Evolutionary conservation across 164 flowering plant genomes (phyloP).

Genomic region (Chimonanthus praecox): DNA sequence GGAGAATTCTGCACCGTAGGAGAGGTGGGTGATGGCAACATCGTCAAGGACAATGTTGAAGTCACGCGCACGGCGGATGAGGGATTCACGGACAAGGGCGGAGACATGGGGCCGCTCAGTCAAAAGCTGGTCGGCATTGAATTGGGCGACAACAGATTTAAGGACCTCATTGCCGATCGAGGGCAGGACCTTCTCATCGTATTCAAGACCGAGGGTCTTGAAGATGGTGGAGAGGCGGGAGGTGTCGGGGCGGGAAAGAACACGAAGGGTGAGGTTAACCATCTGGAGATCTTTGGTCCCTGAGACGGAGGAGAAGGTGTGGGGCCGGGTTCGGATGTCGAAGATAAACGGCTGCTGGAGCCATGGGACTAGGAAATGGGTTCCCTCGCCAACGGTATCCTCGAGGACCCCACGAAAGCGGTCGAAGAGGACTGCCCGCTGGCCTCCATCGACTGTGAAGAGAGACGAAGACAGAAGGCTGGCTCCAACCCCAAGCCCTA

Average conservation of each 20-base stretch:
- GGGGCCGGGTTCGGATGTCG: constrained; percentile 83
- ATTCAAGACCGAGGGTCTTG: constrained; percentile 68
- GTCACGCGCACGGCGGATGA: constrained; percentile 16
- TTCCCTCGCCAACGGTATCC: constrained; percentile 69
- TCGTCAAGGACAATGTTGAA: constrained; percentile 45
- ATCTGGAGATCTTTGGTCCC: constrained; percentile 92
- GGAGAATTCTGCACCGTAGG: constrained; percentile 36
- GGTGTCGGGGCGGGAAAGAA: constrained; percentile 74
- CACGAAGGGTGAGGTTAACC: constrained; percentile 78
- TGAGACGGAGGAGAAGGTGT: constrained; percentile 70
- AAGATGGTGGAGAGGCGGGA: constrained; percentile 50
- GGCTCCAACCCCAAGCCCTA: constrained; percentile 56
- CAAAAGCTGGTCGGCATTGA: constrained; percentile 86
- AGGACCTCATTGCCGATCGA: constrained; percentile 86
- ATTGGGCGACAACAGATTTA: constrained; percentile 85
- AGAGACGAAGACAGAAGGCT: constrained; percentile 47
- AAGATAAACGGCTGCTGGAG: constrained; percentile 75
- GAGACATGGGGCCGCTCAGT: constrained; percentile 86
- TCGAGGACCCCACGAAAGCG: constrained; percentile 75
- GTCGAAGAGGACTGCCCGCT: constrained; percentile 60
- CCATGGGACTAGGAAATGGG: constrained; percentile 78
- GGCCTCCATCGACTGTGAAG: constrained; percentile 67
- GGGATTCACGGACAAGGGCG: constrained; percentile 60
- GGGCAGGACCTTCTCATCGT: constrained; percentile 86
- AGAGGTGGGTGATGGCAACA: constrained; percentile 69